Evolutionary conservation across 345 rosid species (phyloP), one percentile per base, ranked within the genome.

Genomic region (Arabis alpina): DNA sequence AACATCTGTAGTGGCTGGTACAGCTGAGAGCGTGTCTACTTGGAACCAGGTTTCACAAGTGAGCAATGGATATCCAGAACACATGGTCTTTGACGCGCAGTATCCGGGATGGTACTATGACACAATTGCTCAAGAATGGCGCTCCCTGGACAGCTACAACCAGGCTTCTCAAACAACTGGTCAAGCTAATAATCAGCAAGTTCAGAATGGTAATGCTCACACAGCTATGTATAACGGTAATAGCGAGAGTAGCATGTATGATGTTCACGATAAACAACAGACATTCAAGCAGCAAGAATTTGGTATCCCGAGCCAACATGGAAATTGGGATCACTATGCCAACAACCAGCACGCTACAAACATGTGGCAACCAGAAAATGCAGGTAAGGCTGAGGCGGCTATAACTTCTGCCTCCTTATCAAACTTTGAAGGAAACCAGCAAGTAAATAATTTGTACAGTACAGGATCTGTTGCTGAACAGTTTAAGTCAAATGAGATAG

Each of bases 101-200:
- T 90, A 84, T 73, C 99, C 99, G 32, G 99, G 91, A 71, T 95
- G 97, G 97, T 95, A 92, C 81, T 92, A 80, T 76, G 92, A 92
- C 54, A 81, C 84, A 44, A 75, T 86, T 79, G 76, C 77, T 27
- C 86, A 83, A 80, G 90, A 88, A 62, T 95, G 98, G 98, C 77
- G 64, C 62, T 10, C 87, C 9, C 63, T 90, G 54, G 98, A 95
- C 47, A 86, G 83, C 82, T 88, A 85, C 76, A 82, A 82, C 70
- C 73, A 91, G 68, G 59, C 87, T 57, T 51, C 70, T 65, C 88
- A 86, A 73, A 79, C 84, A 45, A 54, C 67, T 71, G 66, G 15
- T 76, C 85, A 82, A 73, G 68, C 80, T 69, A 76, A 74, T 76
- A 83, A 75, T 65, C 84, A 81, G 62, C 88, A 79, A 55, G 80